Percentiles rank a stretch among this genome's conserved stretches.
Evolutionary conservation across 495 filamentous ascomycete species (phyloP).

Genomic region (Aspergillus affinis): DNA sequence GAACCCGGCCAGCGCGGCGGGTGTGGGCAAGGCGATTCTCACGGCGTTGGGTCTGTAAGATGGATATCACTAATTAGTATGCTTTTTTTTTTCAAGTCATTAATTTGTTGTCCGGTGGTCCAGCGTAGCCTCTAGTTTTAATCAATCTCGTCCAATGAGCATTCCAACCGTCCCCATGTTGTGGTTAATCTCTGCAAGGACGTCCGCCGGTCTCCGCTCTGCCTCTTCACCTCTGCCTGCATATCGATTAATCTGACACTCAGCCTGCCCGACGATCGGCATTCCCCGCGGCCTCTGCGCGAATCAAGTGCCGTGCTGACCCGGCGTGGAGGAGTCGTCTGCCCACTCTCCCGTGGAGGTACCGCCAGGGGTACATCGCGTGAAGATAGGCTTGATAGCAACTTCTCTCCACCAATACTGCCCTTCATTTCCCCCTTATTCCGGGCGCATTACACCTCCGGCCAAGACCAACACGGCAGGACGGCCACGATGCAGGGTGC

Average conservation of each 20-base stretch:
- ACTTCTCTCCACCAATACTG: too few relatives aligned
- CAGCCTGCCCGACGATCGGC: neutral
- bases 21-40: slow-evolving; percentile 53
- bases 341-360: too few relatives aligned
- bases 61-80: too few relatives aligned
- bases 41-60: slow-evolving; percentile 31
- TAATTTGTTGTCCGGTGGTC: too few relatives aligned
- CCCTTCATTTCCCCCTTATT: too few relatives aligned
- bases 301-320: neutral
- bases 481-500: neutral
- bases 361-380: too few relatives aligned
- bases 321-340: neutral
- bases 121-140: too few relatives aligned
- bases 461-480: too few relatives aligned
- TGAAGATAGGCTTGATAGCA: too few relatives aligned
- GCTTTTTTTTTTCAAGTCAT: too few relatives aligned
- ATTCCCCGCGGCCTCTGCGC: neutral
- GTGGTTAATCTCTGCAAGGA: neutral
- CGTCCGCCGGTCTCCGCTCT: neutral
- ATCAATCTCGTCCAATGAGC: neutral
- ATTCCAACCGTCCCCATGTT: too few relatives aligned
- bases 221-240: neutral
- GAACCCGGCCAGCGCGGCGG: slow-evolving; percentile 66
- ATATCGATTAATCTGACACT: neutral
- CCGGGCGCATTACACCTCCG: too few relatives aligned